These are phyloP conservation scores for Micromonas commoda DNA, from an alignment of 139 green algal genomes.

Conservation along the genomic window DNA sequence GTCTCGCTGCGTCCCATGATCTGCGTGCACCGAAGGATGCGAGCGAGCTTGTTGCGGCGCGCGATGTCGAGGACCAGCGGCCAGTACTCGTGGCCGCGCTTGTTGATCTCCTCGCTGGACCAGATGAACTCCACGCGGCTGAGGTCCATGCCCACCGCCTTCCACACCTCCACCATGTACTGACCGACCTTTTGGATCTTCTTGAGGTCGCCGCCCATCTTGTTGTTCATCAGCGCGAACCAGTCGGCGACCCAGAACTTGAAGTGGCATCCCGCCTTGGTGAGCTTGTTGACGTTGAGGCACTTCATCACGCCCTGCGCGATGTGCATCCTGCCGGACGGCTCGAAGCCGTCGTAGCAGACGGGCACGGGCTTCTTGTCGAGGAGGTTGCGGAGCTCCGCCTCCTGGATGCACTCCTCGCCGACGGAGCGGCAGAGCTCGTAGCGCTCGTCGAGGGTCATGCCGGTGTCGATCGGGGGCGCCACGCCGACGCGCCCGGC, in stretches of 20 bases:
- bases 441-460: constrained; percentile 82
- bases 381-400: constrained; percentile 78
- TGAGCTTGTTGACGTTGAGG: constrained; percentile 99
- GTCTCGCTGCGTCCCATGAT: constrained; percentile 96
- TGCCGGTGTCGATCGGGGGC: constrained; percentile 37
- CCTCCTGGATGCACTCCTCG: constrained; percentile 91
- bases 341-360: constrained; percentile 98
- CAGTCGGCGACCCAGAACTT: constrained; percentile 87
- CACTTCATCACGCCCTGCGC: constrained; percentile 96
- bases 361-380: constrained; percentile 76
- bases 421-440: constrained; percentile 68
- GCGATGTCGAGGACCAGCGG: constrained; percentile 54
- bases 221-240: constrained; percentile 97
- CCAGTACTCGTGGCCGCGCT: constrained; percentile 46
- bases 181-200: constrained; percentile 94
- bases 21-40: constrained; percentile 65
- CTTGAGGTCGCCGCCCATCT: constrained; percentile 97
- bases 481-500: background rate
- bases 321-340: constrained; percentile 97
- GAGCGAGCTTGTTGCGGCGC: constrained; percentile 41
- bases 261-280: constrained; percentile 84
- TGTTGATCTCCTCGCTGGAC: constrained; percentile 53
- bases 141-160: constrained; percentile 94
- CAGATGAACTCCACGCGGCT: constrained; percentile 49
- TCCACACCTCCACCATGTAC: constrained; percentile 99